phyloP scores from a whole-genome alignment of 2,329 filamentous ascomycete species.

The Cryphonectria naterciae region DNA sequence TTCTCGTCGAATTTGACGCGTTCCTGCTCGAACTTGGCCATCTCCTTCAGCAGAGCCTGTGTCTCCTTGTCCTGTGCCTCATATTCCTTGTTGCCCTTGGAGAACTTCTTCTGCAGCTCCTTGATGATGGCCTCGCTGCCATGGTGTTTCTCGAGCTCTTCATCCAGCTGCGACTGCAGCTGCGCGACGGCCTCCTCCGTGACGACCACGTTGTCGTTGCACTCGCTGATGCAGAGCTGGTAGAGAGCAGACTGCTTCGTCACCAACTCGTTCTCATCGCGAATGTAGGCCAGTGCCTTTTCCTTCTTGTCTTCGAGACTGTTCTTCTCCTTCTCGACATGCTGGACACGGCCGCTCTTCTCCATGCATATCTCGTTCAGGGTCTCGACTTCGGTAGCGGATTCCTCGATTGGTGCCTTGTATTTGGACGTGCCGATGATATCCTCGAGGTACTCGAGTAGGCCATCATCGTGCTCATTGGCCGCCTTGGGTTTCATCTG shows the following conservation, averaged over 20 bases:
- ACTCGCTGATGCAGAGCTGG: constrained; percentile 88
- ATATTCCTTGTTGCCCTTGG: constrained; percentile 80
- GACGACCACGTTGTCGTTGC: constrained; percentile 84
- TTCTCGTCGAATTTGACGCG: constrained; percentile 98
- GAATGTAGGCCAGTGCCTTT: constrained; percentile 84
- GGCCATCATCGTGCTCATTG: constrained; percentile 93
- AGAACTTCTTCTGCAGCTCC: constrained; percentile 82
- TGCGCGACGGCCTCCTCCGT: constrained; percentile 90
- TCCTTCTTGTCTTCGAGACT: constrained; percentile 95
- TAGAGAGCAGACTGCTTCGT: constrained; percentile 91
- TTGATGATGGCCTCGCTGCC: constrained; percentile 91
- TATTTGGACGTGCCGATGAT: constrained; percentile 99
- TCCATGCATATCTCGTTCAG: constrained; percentile 94
- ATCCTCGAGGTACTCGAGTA: constrained; percentile 95
- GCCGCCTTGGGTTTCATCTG: constrained; percentile 98
- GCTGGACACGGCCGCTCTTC: constrained; percentile 93
- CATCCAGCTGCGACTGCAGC: constrained; percentile 83
- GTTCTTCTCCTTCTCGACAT: constrained; percentile 97
- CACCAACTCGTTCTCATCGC: constrained; percentile 89
- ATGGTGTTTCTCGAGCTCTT: constrained; percentile 88
- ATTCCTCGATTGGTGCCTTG: constrained; percentile 94
- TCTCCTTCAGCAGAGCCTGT: constrained; percentile 80
- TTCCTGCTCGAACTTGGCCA: constrained; percentile 93
- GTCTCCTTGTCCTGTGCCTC: constrained; percentile 81
- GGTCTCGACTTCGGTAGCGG: constrained; percentile 84